These are phyloP conservation scores for Salvia rosmarinus DNA, from an alignment of 257 asterid species.

Conservation along the genomic window DNA sequence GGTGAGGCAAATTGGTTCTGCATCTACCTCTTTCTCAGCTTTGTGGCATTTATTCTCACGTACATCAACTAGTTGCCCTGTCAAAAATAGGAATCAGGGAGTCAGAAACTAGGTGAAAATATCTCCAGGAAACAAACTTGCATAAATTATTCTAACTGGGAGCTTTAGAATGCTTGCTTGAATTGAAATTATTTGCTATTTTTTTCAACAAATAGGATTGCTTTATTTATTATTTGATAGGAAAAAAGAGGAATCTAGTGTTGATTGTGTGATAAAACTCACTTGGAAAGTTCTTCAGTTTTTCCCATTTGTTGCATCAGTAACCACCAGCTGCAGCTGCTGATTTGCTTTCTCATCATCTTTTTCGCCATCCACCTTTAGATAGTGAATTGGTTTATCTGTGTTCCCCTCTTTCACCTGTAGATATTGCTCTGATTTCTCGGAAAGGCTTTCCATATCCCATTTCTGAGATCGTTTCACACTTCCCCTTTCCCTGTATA, in stretches of 20 bases:
- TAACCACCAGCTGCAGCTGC: conserved; percentile 29
- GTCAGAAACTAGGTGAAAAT: conserved; percentile 3
- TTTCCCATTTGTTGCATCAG: conserved; percentile 31
- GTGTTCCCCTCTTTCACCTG: conserved; percentile 23
- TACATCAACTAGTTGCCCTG: conserved; percentile 5
- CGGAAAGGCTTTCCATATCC: conserved; percentile 38
- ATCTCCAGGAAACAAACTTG: not conserved
- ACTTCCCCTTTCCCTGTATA: conserved; percentile 45
- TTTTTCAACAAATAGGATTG: not conserved
- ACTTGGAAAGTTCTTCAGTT: conserved; percentile 12
- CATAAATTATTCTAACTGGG: not conserved
- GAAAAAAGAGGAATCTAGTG: not conserved
- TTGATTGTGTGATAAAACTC: conserved; percentile 13
- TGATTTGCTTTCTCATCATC: conserved; percentile 34
- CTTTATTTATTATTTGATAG: not conserved
- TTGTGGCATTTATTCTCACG: conserved; percentile 14
- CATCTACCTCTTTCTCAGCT: conserved; percentile 4
- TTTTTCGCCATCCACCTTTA: conserved; percentile 27
- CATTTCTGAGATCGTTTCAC: conserved; percentile 45
- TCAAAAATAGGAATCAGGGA: conserved; percentile 9
- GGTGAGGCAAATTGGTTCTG: conserved; percentile 1
- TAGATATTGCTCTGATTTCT: conserved; percentile 33
- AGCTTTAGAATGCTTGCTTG: not conserved
- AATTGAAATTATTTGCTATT: not conserved
- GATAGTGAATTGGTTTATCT: conserved; percentile 29